These are phyloP conservation scores for Adiantum capillusveneris DNA, from an alignment of 75 land plant species.

Conservation along the genomic window DNA sequence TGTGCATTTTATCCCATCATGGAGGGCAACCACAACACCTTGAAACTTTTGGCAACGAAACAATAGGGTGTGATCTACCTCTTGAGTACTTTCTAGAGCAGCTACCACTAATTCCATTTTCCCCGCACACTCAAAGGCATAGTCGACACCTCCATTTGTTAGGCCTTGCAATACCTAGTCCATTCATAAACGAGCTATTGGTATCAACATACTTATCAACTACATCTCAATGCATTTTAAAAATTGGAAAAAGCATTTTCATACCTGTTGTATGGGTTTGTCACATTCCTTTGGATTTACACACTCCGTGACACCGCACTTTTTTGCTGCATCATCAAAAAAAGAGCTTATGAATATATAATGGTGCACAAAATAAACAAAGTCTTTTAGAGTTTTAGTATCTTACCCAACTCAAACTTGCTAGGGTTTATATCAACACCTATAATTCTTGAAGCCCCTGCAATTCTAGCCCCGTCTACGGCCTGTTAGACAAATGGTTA, in stretches of 20 bases:
- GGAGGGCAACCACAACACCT: too few relatives aligned
- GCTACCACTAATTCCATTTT: constrained; percentile 42
- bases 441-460: constrained; percentile 76
- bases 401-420: constrained; percentile 55
- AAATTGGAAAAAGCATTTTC: too few relatives aligned
- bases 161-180: constrained; percentile 55
- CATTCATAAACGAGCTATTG: background rate
- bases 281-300: constrained; percentile 41
- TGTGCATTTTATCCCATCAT: too few relatives aligned
- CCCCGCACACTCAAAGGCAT: constrained; percentile 74
- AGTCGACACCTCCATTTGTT: constrained; percentile 77
- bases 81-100: constrained; percentile 46
- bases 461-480: constrained; percentile 71
- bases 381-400: background rate
- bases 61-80: constrained; percentile 17
- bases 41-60: background rate
- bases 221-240: too few relatives aligned
- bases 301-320: constrained; percentile 51
- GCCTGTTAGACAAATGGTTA: too few relatives aligned
- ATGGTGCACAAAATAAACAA: too few relatives aligned
- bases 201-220: too few relatives aligned
- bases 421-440: constrained; percentile 75
- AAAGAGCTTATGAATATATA: too few relatives aligned
- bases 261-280: constrained; percentile 52
- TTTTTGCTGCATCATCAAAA: constrained; percentile 19